phyloP scores from a whole-genome alignment of 2,329 filamentous ascomycete genomes.

The Pseudocercospora macadamiae region DNA sequence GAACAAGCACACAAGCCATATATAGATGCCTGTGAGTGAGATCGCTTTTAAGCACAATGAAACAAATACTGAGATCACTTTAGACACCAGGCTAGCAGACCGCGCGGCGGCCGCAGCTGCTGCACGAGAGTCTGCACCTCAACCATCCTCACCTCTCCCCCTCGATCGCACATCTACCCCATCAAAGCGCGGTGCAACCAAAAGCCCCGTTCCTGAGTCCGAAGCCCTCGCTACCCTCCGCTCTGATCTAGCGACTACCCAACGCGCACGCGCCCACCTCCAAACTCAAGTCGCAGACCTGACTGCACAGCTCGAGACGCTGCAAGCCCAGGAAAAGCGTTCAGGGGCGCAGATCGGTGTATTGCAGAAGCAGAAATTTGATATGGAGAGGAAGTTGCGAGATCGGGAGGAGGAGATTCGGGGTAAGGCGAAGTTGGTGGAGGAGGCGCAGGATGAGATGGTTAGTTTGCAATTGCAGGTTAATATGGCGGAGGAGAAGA shows the following conservation, averaged over 20 bases:
- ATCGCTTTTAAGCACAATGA: constrained; percentile 1
- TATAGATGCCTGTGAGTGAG: constrained; percentile 74
- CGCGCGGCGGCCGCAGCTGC: constrained; percentile 34
- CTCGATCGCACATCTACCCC: constrained; percentile 31
- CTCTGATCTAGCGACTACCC: constrained; percentile 73
- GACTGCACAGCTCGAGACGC: constrained; percentile 64
- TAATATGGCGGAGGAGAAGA: constrained; percentile 78
- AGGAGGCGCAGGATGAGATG: constrained; percentile 91
- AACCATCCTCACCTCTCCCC: constrained; percentile 31
- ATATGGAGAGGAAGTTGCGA: constrained; percentile 67
- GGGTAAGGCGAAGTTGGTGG: constrained; percentile 80
- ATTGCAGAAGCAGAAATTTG: constrained; percentile 64
- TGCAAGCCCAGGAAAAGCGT: constrained; percentile 63
- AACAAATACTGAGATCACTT: constrained; percentile 7
- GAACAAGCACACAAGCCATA: constrained; percentile 68
- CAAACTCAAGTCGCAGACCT: constrained; percentile 65
- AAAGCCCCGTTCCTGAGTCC: constrained; percentile 54
- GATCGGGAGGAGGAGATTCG: constrained; percentile 85
- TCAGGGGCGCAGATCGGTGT: constrained; percentile 65
- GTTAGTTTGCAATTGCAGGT: constrained; percentile 84
- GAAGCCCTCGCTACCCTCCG: constrained; percentile 61
- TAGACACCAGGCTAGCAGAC: constrained; percentile 53
- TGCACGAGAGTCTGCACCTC: constrained; percentile 29
- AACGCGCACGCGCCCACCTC: constrained; percentile 71
- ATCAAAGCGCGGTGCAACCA: constrained; percentile 27